Evolutionary conservation across 768 basidiomycete genomes (phyloP).

Genomic region (Favolaschia claudopus): DNA sequence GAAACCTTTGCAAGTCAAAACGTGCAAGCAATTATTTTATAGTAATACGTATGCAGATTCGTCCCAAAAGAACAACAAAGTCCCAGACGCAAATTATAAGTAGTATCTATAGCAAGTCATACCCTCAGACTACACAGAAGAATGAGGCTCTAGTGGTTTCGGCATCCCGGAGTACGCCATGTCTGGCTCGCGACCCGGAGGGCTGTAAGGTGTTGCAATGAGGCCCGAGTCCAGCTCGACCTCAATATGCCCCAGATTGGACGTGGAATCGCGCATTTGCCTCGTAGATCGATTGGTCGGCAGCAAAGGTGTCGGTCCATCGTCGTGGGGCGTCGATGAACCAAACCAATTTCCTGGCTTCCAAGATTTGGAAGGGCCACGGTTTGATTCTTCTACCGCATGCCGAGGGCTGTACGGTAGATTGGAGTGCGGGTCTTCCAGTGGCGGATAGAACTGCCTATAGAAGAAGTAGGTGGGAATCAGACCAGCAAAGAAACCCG

Average conservation of each 20-base stretch:
- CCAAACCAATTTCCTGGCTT: slow-evolving; percentile 6
- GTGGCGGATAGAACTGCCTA: slow-evolving; percentile 33
- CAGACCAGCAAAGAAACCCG: slow-evolving; percentile 29
- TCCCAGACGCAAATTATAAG: slow-evolving; percentile 9
- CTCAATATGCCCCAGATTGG: slow-evolving; percentile 22
- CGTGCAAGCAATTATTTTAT: no score
- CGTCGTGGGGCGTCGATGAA: slow-evolving; percentile 3
- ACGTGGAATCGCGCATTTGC: slow-evolving; percentile 7
- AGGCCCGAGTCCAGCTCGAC: slow-evolving; percentile 24
- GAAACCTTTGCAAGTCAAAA: no score
- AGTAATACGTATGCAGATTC: no score
- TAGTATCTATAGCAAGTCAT: background rate
- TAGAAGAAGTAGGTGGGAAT: slow-evolving; percentile 27
- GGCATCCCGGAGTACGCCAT: slow-evolving; percentile 13
- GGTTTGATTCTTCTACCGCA: background rate
- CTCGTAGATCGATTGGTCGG: slow-evolving; percentile 16
- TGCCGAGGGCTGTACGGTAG: slow-evolving; percentile 26
- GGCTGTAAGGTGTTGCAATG: slow-evolving; percentile 19
- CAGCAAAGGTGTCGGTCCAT: slow-evolving; percentile 19
- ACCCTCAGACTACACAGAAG: slow-evolving; percentile 10
- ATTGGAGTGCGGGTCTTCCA: slow-evolving; percentile 31
- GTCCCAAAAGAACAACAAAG: slow-evolving; percentile 6
- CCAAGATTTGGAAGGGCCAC: slow-evolving; percentile 1
- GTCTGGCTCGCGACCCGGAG: slow-evolving; percentile 2
- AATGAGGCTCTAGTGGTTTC: slow-evolving; percentile 6